Evolutionary conservation across 2,329 filamentous ascomycete genomes (phyloP).

Genomic region (Colletotrichum falcatum): DNA sequence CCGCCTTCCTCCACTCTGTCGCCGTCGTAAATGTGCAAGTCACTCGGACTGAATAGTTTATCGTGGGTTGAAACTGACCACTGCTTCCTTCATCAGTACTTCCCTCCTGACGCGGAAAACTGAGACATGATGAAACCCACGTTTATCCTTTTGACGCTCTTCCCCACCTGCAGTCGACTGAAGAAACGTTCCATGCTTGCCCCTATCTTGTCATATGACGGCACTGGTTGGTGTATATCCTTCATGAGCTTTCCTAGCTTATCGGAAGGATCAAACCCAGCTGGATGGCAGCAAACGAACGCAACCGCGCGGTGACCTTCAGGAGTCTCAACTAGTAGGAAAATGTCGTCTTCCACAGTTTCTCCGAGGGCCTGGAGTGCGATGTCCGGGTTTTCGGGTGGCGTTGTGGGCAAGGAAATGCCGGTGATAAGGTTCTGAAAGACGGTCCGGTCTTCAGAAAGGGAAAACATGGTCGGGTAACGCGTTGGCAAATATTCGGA

Average conservation of each 20-base stretch:
- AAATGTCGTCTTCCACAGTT: conserved; percentile 67
- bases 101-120: no score
- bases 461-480: conserved; percentile 61
- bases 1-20: conserved; percentile 51
- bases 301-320: conserved; percentile 59
- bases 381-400: conserved; percentile 47
- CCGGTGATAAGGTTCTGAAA: conserved; percentile 57
- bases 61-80: conserved; percentile 62
- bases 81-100: conserved; percentile 46
- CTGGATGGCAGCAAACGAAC: conserved; percentile 64
- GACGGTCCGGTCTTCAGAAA: conserved; percentile 47
- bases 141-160: conserved; percentile 62
- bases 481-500: conserved; percentile 59
- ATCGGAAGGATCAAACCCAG: conserved; percentile 62
- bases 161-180: conserved; percentile 59
- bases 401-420: conserved; percentile 45
- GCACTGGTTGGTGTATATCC: conserved; percentile 65
- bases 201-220: conserved; percentile 66
- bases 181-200: conserved; percentile 68
- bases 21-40: conserved; percentile 53
- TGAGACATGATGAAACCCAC: conserved; percentile 48
- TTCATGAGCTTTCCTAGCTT: conserved; percentile 62
- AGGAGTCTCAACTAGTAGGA: conserved; percentile 58
- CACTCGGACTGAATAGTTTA: conserved; percentile 54
- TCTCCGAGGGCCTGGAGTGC: conserved; percentile 59